Percentiles rank a stretch among this genome's conserved stretches.
phyloP scores from a whole-genome alignment of 805 yeast genomes.

The Metschnikowia lochheadii region DNA sequence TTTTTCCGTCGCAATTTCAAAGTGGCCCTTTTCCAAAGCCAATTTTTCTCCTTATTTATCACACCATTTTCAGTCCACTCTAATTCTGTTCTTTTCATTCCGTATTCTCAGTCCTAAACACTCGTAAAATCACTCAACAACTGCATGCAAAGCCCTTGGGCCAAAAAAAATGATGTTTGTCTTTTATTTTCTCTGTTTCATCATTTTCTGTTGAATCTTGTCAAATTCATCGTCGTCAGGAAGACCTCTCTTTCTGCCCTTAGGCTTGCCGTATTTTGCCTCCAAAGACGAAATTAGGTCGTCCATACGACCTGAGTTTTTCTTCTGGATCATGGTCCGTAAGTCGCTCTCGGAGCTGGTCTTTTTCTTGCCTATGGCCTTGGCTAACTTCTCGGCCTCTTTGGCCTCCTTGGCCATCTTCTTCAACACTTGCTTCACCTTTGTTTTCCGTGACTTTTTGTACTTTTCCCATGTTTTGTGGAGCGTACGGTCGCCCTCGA shows the following conservation, averaged over 20 bases:
- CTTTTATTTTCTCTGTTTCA: neutral
- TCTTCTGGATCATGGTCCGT: constrained; percentile 46
- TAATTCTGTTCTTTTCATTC: no score
- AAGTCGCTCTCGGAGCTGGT: constrained; percentile 38
- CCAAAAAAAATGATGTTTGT: neutral
- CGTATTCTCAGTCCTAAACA: no score
- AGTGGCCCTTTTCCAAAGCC: no score
- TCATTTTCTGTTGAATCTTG: constrained; percentile 31
- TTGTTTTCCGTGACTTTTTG: constrained; percentile 43
- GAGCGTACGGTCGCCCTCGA: constrained; percentile 31
- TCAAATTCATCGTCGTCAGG: constrained; percentile 48
- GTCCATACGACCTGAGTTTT: constrained; percentile 42
- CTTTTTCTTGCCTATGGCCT: constrained; percentile 27
- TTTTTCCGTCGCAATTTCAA: no score
- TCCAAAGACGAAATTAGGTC: constrained; percentile 45
- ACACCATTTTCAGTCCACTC: no score
- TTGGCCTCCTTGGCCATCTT: constrained; percentile 59
- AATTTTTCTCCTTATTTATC: no score
- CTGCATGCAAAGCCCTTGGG: no score
- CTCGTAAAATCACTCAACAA: no score
- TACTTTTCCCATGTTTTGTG: constrained; percentile 48
- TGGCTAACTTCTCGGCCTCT: constrained; percentile 52
- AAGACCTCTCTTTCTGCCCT: constrained; percentile 37
- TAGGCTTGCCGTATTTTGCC: constrained; percentile 43
- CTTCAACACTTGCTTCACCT: constrained; percentile 46